phyloP scores from a whole-genome alignment of 139 green algal species.

The Picochlorum sp. region DNA sequence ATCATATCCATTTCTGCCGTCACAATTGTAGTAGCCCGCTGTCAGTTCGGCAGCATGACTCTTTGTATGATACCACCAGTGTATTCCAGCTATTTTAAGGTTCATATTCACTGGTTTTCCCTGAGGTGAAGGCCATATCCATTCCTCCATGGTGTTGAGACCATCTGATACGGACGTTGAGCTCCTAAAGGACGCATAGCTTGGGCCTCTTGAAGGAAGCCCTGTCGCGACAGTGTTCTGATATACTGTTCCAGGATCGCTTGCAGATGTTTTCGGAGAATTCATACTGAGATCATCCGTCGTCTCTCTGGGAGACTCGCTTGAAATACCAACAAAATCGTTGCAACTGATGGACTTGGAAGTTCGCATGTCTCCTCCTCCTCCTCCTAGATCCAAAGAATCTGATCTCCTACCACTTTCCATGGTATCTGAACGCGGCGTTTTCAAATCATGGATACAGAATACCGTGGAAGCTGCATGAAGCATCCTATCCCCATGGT shows the following conservation, averaged over 20 bases:
- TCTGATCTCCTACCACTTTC: background rate
- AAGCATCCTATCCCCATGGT: slow-evolving; percentile 47
- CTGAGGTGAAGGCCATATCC: slow-evolving; percentile 4
- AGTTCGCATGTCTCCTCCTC: background rate
- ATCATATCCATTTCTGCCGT: slow-evolving; percentile 65
- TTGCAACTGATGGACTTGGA: background rate
- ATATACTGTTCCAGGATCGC: background rate
- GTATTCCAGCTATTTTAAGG: slow-evolving; percentile 60
- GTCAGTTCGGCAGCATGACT: slow-evolving; percentile 91
- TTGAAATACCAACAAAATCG: background rate
- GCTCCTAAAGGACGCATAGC: slow-evolving; percentile 10
- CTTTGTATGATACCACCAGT: slow-evolving; percentile 86
- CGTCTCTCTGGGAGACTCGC: slow-evolving; percentile 4
- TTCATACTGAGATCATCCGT: background rate
- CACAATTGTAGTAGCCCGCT: slow-evolving; percentile 91
- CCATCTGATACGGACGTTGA: slow-evolving; percentile 4
- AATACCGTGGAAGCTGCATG: slow-evolving; percentile 35
- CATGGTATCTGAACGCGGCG: background rate
- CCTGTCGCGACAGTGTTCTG: background rate
- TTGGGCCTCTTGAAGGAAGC: background rate
- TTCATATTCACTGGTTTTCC: slow-evolving; percentile 18
- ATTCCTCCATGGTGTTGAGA: slow-evolving; percentile 8
- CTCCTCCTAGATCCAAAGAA: background rate
- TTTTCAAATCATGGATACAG: slow-evolving; percentile 12
- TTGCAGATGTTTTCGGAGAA: background rate